These are phyloP conservation scores for Exutisphaerella laricina DNA, from an alignment of 2,329 filamentous ascomycete species.

Conservation along the genomic window DNA sequence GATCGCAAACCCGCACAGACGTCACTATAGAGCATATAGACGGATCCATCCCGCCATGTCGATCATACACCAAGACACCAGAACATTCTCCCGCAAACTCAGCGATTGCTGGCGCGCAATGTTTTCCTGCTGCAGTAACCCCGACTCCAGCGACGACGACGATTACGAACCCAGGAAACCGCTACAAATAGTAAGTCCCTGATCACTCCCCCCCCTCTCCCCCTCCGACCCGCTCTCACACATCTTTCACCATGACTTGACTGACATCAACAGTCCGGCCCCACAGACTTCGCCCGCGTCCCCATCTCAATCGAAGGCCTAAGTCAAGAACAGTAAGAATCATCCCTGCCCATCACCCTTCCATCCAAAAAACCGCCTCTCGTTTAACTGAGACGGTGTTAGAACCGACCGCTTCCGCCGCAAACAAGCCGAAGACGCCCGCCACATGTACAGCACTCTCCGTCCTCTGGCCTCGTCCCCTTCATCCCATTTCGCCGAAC, in stretches of 20 bases:
- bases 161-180: constrained; percentile 18
- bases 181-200: constrained; percentile 23
- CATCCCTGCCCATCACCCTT: too few relatives aligned
- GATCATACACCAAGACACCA: not conserved
- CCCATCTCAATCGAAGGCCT: too few relatives aligned
- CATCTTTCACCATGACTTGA: not conserved
- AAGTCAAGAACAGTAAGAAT: too few relatives aligned
- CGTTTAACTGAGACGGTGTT: too few relatives aligned
- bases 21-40: not conserved
- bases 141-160: constrained; percentile 17
- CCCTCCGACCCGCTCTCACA: not conserved
- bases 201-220: not conserved
- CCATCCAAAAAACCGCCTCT: too few relatives aligned
- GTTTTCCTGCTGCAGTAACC: constrained; percentile 21
- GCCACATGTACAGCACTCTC: constrained; percentile 26
- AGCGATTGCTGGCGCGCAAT: constrained; percentile 19
- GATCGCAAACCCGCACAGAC: not conserved
- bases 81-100: constrained; percentile 7
- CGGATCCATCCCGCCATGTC: not conserved
- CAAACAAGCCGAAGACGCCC: constrained; percentile 29
- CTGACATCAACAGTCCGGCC: too few relatives aligned
- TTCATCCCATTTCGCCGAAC: constrained; percentile 25
- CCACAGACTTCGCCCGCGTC: too few relatives aligned
- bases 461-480: constrained; percentile 30
- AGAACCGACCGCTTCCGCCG: constrained; percentile 23